These are phyloP conservation scores for Sesbania bispinosa DNA, from an alignment of 306 rosid species.

Conservation along the genomic window DNA sequence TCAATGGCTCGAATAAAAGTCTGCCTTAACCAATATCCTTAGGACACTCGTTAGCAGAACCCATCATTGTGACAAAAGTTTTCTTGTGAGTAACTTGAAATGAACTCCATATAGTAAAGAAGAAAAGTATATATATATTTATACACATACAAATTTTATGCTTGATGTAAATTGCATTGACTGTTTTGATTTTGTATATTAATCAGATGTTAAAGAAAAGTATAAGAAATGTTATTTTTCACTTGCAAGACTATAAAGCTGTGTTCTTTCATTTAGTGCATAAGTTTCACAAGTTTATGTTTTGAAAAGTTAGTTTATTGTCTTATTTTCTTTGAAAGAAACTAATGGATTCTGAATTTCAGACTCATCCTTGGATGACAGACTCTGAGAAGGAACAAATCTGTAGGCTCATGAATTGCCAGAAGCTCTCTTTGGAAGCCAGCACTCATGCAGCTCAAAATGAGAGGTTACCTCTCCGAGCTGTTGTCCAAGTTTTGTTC, in stretches of 20 bases:
- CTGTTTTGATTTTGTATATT: neutral
- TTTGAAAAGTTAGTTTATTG: neutral
- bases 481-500: constrained; percentile 80
- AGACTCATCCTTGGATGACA: constrained; percentile 83
- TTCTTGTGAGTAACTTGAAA: too few species aligned
- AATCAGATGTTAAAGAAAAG: neutral
- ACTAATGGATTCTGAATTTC: constrained; percentile 22
- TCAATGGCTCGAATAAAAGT: too few species aligned
- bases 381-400: constrained; percentile 86
- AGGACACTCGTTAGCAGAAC: too few species aligned
- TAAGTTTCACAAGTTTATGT: neutral
- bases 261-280: neutral
- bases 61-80: too few species aligned
- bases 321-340: neutral
- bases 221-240: neutral
- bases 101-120: too few species aligned
- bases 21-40: too few species aligned
- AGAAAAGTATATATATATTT: too few species aligned
- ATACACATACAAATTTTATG: neutral
- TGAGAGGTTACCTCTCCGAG: constrained; percentile 84
- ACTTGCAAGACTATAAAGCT: neutral
- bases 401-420: constrained; percentile 86
- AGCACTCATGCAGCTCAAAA: constrained; percentile 96
- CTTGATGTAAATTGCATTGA: neutral
- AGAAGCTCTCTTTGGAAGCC: constrained; percentile 87